Evolutionary conservation across 495 filamentous ascomycete genomes (phyloP).

Genomic region (Neurospora africana): DNA sequence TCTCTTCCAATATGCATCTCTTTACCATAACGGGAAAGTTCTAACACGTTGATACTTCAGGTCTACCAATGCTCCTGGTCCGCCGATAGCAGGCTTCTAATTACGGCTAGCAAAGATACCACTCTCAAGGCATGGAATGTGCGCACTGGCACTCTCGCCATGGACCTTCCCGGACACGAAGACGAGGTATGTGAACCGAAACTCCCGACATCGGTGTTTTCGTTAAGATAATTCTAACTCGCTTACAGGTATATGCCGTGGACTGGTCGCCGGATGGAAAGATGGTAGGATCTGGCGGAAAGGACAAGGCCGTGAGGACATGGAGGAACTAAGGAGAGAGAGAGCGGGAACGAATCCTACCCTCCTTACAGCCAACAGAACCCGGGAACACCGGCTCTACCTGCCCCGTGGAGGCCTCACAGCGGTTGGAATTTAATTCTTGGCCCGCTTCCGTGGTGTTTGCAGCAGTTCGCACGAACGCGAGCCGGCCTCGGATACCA

Average conservation of each 20-base stretch:
- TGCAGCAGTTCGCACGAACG: neutral
- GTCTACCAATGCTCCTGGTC: constrained; percentile 89
- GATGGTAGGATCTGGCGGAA: constrained; percentile 59
- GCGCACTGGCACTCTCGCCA: constrained; percentile 66
- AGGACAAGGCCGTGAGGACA: constrained; percentile 80
- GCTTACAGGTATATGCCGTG: constrained; percentile 43
- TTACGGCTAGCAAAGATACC: constrained; percentile 81
- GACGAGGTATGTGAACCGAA: constrained; percentile 75
- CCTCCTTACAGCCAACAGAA: neutral
- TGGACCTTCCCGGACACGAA: constrained; percentile 83
- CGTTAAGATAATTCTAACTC: neutral
- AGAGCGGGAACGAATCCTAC: constrained; percentile 14
- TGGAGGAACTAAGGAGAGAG: constrained; percentile 49
- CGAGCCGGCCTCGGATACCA: neutral
- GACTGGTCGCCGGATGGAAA: constrained; percentile 38
- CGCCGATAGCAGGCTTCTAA: constrained; percentile 74
- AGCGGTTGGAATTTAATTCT: neutral
- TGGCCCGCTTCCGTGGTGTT: neutral
- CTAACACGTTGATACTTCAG: constrained; percentile 1
- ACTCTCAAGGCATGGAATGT: constrained; percentile 94
- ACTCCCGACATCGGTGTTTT: neutral
- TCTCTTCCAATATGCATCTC: neutral
- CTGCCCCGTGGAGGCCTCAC: neutral
- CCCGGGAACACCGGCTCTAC: neutral
- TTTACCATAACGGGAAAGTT: neutral